A percentile compares a stretch with the other conserved stretches of the same genome.
These are phyloP conservation scores for Mortierella sp. DNA, from an alignment of 371 early-diverging fungal species.

Conservation along the genomic window DNA sequence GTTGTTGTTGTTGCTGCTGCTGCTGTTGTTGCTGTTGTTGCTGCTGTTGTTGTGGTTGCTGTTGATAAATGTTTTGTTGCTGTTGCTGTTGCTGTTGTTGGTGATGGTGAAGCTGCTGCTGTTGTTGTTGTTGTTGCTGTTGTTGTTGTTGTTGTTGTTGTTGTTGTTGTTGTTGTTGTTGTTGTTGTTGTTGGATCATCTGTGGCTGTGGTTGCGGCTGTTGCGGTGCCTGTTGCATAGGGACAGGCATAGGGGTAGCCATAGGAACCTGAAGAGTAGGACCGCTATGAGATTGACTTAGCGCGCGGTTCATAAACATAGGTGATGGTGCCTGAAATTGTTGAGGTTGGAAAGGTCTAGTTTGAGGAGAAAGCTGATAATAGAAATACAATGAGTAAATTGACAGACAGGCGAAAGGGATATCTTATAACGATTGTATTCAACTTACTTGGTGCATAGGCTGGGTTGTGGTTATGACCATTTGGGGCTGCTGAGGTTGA, in stretches of 20 bases:
- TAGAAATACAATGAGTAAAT: neutral
- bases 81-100: conserved; percentile 7
- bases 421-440: neutral
- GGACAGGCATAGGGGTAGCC: conserved; percentile 39
- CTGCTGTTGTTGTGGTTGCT: conserved; percentile 20
- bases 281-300: conserved; percentile 35
- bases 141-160: conserved; percentile 13
- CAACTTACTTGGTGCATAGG: conserved; percentile 42
- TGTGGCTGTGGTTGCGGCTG: conserved; percentile 18
- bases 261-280: conserved; percentile 47
- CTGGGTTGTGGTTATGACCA: conserved; percentile 26
- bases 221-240: conserved; percentile 44
- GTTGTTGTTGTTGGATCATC: conserved; percentile 10
- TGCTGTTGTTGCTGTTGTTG: conserved; percentile 25
- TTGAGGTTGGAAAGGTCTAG: conserved; percentile 37
- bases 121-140: conserved; percentile 11
- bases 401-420: neutral
- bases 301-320: conserved; percentile 41
- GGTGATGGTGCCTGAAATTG: conserved; percentile 37
- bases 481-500: conserved; percentile 34
- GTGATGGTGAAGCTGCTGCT: conserved; percentile 5
- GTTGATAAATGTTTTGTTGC: conserved; percentile 16
- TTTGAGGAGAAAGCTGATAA: conserved; percentile 29
- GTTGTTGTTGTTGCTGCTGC: conserved; percentile 21
- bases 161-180: conserved; percentile 12